Evolutionary conservation across 78 protist genomes (phyloP).

Genomic region (Chrysochromulina tobinii): DNA sequence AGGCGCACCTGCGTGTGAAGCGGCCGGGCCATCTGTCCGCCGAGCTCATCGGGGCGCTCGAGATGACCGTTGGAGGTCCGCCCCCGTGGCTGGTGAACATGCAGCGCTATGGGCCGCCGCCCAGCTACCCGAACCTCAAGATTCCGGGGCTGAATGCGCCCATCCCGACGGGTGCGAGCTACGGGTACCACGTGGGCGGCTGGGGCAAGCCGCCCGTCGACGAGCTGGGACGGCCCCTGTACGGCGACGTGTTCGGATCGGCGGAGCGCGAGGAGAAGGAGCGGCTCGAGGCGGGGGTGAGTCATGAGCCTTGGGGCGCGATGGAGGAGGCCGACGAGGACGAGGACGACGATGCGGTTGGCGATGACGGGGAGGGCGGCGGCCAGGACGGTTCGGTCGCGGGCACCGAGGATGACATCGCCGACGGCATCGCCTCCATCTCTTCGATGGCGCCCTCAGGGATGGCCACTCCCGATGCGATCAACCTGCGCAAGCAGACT

Average conservation of each 20-base stretch:
- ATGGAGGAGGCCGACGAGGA: slow-evolving; percentile 67
- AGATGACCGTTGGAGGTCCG: slow-evolving; percentile 70
- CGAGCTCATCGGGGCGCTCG: slow-evolving; percentile 44
- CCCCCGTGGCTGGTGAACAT: slow-evolving; percentile 98
- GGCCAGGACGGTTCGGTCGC: slow-evolving; percentile 16
- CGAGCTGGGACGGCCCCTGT: slow-evolving; percentile 74
- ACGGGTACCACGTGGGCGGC: slow-evolving; percentile 82
- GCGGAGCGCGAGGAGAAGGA: neutral
- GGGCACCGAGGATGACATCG: neutral
- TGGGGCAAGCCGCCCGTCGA: slow-evolving; percentile 97
- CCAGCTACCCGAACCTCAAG: slow-evolving; percentile 92
- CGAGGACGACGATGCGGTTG: slow-evolving; percentile 68
- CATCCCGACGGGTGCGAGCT: slow-evolving; percentile 90
- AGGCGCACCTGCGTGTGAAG: slow-evolving; percentile 32
- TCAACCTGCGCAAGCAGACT: slow-evolving; percentile 34
- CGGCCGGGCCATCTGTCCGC: slow-evolving; percentile 45
- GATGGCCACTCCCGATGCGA: slow-evolving; percentile 61
- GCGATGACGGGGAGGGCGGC: slow-evolving; percentile 63
- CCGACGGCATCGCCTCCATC: slow-evolving; percentile 26
- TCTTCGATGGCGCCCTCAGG: slow-evolving; percentile 56
- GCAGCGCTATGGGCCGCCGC: slow-evolving; percentile 95
- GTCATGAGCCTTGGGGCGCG: slow-evolving; percentile 73
- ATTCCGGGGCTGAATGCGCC: slow-evolving; percentile 98
- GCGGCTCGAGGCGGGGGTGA: slow-evolving; percentile 41
- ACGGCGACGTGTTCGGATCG: slow-evolving; percentile 80